phyloP scores from a whole-genome alignment of 2,329 filamentous ascomycete genomes.

The Diaporthe capsici region DNA sequence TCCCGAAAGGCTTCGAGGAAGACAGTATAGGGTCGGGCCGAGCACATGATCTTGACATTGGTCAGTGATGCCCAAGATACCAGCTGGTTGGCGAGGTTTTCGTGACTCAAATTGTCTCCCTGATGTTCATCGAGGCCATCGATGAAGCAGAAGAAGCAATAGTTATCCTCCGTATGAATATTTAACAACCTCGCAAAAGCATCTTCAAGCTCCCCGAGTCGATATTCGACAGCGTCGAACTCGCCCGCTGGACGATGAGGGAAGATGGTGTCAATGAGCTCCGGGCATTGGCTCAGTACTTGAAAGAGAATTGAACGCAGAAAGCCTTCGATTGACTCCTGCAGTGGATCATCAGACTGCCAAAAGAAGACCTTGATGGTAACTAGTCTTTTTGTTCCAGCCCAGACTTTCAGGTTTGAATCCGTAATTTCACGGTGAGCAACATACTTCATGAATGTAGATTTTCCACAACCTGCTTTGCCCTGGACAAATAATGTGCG shows the following conservation, averaged over 20 bases:
- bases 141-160: constrained; percentile 34
- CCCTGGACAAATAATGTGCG: constrained; percentile 25
- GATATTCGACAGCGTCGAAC: background rate
- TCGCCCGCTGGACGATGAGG: background rate
- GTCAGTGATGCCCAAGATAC: background rate
- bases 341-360: constrained; percentile 37
- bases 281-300: constrained; percentile 41
- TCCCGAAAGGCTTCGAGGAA: constrained; percentile 18
- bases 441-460: constrained; percentile 36
- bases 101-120: constrained; percentile 17
- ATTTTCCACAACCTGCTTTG: constrained; percentile 40
- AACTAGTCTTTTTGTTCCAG: constrained; percentile 26
- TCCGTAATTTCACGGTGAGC: background rate
- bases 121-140: constrained; percentile 37
- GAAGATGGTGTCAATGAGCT: constrained; percentile 41
- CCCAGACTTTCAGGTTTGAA: constrained; percentile 17
- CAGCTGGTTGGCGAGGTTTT: constrained; percentile 24
- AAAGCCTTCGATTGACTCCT: constrained; percentile 43
- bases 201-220: background rate
- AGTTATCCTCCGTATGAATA: background rate
- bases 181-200: background rate
- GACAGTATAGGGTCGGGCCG: constrained; percentile 18
- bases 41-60: constrained; percentile 27
- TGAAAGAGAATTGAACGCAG: constrained; percentile 44
- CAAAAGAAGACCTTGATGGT: constrained; percentile 42